Conservation (phyloP, 805 yeast genomes). For the Pichia insulana region DNA sequence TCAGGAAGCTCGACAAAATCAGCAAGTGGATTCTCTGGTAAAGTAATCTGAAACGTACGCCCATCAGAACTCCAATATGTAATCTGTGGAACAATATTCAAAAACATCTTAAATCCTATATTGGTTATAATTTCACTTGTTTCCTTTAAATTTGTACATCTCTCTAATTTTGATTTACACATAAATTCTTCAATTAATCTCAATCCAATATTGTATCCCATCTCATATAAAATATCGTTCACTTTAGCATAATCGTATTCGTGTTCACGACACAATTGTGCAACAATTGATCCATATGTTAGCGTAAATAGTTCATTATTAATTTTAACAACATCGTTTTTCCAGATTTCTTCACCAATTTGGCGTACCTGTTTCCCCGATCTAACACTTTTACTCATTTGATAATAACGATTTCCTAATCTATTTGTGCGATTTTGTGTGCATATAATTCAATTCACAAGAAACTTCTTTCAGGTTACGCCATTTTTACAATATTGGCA, state of each 20-base stretch:
- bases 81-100: constrained; percentile 66
- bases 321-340: constrained; percentile 75
- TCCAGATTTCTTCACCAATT: constrained; percentile 88
- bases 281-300: constrained; percentile 89
- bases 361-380: constrained; percentile 11
- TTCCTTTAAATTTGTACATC: constrained; percentile 73
- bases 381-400: constrained; percentile 1
- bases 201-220: constrained; percentile 94
- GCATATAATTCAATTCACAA: too few relatives aligned
- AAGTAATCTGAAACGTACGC: constrained; percentile 60
- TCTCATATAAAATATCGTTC: constrained; percentile 73
- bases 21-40: constrained; percentile 83
- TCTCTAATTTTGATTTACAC: constrained; percentile 75
- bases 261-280: constrained; percentile 81
- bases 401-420: too few relatives aligned
- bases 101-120: constrained; percentile 83
- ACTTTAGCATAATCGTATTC: constrained; percentile 69
- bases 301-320: constrained; percentile 91
- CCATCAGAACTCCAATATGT: constrained; percentile 69
- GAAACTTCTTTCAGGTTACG: too few relatives aligned
- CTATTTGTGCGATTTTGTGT: too few relatives aligned
- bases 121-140: constrained; percentile 82
- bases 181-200: constrained; percentile 88
- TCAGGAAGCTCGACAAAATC: constrained; percentile 93
- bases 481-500: too few relatives aligned